Evolutionary conservation across 2,329 filamentous ascomycete genomes (phyloP), one percentile per base, ranked within the genome.

Genomic region (Xylariaceae sp.): DNA sequence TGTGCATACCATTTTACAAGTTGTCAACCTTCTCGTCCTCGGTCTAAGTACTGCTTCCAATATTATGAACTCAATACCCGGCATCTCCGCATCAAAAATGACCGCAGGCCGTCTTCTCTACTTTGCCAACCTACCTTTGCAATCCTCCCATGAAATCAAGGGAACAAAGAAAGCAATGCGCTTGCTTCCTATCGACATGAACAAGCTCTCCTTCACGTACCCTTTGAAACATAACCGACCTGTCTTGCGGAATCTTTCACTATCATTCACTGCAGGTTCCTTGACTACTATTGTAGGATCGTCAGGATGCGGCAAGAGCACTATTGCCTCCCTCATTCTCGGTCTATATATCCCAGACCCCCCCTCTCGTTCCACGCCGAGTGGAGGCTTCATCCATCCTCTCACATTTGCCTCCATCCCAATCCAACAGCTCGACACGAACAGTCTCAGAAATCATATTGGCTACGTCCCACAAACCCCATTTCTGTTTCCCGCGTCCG

Each of bases 261-360:
- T 96, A 7, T 73, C 70, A 0, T 81, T 97, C 47, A 66, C 75
- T 1, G 69, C 79, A 0, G 84, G 86, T 18, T 83, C 80, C 4
- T 88, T 83, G 59, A 86, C 86, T 0, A 90, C 89, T 2, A 83
- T 97, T 17, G 90, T 95, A 2, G 92, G 93, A 1, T 73, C 81
- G 1, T 96, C 91, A 0, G 93, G 94, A 0, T 89, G 87, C n/a
- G 93, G 94, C 1, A 97, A 99, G 71, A 92, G 88, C 13, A 97
- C 93, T 0, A 77, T 97, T 34, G 79, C 87, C 0, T 82, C 87
- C 0, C 73, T 97, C 0, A 75, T 97, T 0, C 72, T 95, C 4
- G 83, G 87, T 1, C 75, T 97, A 0, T 90, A 94, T 59, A 59
- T 69, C 2, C 76, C 79, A 5, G 57, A 63, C 0, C 31, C 51